Evolutionary conservation across 2,329 filamentous ascomycete species (phyloP).

Genomic region (Aquanectria penicillioides): DNA sequence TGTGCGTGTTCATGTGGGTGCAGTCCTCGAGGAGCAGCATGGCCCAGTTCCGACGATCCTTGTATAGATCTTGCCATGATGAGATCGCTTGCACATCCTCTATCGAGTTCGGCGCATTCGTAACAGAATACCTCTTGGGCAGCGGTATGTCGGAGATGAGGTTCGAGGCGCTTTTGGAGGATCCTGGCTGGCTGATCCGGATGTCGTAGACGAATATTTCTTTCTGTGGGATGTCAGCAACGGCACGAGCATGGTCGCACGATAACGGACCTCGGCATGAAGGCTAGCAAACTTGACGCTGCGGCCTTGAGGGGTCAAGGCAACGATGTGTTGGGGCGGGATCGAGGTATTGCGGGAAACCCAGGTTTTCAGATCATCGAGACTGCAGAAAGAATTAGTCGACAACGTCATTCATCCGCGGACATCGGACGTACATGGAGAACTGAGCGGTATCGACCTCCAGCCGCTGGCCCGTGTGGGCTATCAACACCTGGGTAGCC

Average conservation of each 20-base stretch:
- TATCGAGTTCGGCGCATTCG: conserved; percentile 83
- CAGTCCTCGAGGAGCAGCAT: conserved; percentile 76
- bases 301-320: conserved; percentile 86
- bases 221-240: conserved; percentile 60
- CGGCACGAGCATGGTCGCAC: conserved; percentile 1
- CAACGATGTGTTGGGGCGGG: conserved; percentile 80
- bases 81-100: conserved; percentile 81
- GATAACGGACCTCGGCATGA: conserved; percentile 74
- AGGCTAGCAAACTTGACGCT: conserved; percentile 84
- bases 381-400: conserved; percentile 55
- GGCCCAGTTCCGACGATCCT: conserved; percentile 83
- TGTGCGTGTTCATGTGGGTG: conserved; percentile 68
- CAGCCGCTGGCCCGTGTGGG: conserved; percentile 90
- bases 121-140: conserved; percentile 65
- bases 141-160: conserved; percentile 60
- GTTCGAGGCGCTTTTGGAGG: conserved; percentile 55
- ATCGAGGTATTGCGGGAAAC: conserved; percentile 80
- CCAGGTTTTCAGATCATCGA: conserved; percentile 88
- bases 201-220: conserved; percentile 95
- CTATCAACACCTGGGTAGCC: conserved; percentile 90
- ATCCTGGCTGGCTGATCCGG: conserved; percentile 71
- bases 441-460: conserved; percentile 80
- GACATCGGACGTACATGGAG: conserved; percentile 64
- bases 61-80: conserved; percentile 91
- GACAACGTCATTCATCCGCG: not conserved